Evolutionary conservation across 2,329 filamentous ascomycete species (phyloP).

Genomic region (Monosporascus sp.): DNA sequence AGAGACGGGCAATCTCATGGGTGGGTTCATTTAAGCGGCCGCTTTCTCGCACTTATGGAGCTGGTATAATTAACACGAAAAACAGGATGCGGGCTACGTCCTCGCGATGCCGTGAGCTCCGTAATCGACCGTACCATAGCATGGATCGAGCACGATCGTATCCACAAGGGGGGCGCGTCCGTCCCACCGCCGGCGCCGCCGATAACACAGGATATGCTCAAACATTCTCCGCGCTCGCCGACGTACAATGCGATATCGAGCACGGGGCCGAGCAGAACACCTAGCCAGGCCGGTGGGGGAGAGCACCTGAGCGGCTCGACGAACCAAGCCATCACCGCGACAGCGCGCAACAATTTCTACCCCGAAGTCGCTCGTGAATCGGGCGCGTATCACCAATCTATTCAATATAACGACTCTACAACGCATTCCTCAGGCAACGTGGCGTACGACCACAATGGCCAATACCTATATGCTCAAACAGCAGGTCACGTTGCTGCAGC

Average conservation of each 20-base stretch:
- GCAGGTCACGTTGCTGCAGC: constrained; percentile 20
- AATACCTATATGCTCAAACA: constrained; percentile 24
- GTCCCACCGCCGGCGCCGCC: constrained; percentile 11
- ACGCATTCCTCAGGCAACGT: constrained; percentile 18
- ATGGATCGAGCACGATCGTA: constrained; percentile 49
- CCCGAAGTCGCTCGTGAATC: constrained; percentile 19
- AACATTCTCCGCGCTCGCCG: constrained; percentile 25
- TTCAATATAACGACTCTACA: constrained; percentile 20
- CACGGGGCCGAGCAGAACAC: constrained; percentile 9
- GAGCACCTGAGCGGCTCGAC: constrained; percentile 18
- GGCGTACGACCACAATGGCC: constrained; percentile 20
- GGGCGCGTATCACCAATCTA: constrained; percentile 17
- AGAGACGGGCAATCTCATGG: constrained; percentile 61
- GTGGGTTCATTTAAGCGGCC: constrained; percentile 37
- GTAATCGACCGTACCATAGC: constrained; percentile 48
- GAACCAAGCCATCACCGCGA: constrained; percentile 16
- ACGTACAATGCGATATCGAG: constrained; percentile 19
- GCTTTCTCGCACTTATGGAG: neutral
- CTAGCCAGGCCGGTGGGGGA: constrained; percentile 11
- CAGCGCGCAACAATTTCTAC: constrained; percentile 21
- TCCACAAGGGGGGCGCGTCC: constrained; percentile 24
- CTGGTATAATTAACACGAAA: constrained; percentile 8
- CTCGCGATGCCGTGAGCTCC: constrained; percentile 39
- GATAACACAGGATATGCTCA: constrained; percentile 23
- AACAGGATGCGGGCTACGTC: constrained; percentile 38